These are phyloP conservation scores for Tylopilus orsonianus DNA, from an alignment of 1,284 basidiomycete species.

Conservation along the genomic window DNA sequence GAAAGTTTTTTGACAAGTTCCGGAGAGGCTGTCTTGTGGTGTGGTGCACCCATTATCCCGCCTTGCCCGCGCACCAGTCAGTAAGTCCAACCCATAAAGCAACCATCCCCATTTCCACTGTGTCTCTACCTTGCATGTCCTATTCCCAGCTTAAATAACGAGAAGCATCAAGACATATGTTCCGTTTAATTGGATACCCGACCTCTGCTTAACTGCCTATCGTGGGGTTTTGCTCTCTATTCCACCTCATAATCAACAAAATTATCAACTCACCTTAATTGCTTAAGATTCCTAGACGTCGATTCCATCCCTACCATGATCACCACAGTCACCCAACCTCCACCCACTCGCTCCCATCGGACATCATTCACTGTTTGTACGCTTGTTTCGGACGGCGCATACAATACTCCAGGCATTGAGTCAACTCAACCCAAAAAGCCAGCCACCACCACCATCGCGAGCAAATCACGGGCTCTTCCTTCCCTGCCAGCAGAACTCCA, in stretches of 20 bases:
- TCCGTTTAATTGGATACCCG: slow-evolving; percentile 10
- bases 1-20: not conserved
- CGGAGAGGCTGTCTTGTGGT: slow-evolving; percentile 3
- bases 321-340: slow-evolving; percentile 9
- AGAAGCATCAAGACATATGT: slow-evolving; percentile 2
- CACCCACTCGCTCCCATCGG: slow-evolving; percentile 1
- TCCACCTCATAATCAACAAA: not conserved
- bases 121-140: slow-evolving; percentile 5
- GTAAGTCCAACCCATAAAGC: slow-evolving; percentile 7
- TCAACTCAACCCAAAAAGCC: not conserved
- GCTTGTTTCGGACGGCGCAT: not conserved
- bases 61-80: slow-evolving; percentile 19
- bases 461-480: slow-evolving; percentile 10
- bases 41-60: slow-evolving; percentile 8
- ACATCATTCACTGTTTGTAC: slow-evolving; percentile 4
- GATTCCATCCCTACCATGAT: slow-evolving; percentile 16
- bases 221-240: slow-evolving; percentile 2
- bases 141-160: not conserved
- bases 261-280: slow-evolving; percentile 15
- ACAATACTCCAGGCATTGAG: not conserved
- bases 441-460: not conserved
- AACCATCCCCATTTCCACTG: not conserved
- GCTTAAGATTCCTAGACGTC: not conserved
- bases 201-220: slow-evolving; percentile 1
- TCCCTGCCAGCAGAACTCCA: slow-evolving; percentile 33